Conservation (phyloP, 176 grass and related monocot species). For the Rhynchospora breviuscula region DNA sequence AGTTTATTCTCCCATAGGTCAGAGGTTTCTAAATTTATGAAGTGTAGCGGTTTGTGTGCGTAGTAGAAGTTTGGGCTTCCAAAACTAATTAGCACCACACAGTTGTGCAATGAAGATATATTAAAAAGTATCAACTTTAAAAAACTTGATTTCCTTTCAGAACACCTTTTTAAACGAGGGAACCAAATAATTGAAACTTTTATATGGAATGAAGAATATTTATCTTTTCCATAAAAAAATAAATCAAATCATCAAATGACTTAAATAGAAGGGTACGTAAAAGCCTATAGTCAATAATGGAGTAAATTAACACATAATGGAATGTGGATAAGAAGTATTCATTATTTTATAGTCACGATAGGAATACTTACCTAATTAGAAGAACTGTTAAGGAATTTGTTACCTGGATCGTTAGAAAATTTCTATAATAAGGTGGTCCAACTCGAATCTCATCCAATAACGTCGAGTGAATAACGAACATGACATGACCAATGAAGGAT, state of each 20-base stretch:
- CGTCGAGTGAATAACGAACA: not conserved
- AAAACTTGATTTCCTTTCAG: not conserved
- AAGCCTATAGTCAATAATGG: not conserved
- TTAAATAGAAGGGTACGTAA: not conserved
- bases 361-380: not conserved
- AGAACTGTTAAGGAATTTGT: not conserved
- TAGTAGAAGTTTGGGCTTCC: too few relatives aligned
- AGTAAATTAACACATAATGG: not conserved
- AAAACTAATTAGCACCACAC: not conserved
- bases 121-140: not conserved
- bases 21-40: too few relatives aligned
- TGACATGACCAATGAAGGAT: not conserved
- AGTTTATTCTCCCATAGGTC: too few relatives aligned
- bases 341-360: not conserved
- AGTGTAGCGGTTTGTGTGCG: too few relatives aligned
- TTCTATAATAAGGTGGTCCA: not conserved
- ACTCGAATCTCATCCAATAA: not conserved
- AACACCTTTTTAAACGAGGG: not conserved
- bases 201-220: constrained; percentile 19
- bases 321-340: not conserved
- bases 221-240: constrained; percentile 12
- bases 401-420: not conserved
- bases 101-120: not conserved
- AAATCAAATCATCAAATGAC: not conserved
- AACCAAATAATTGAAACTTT: constrained; percentile 13